Base-by-base conservation (phyloP, 306 rosid species). In the Castanea mollissima region DNA sequence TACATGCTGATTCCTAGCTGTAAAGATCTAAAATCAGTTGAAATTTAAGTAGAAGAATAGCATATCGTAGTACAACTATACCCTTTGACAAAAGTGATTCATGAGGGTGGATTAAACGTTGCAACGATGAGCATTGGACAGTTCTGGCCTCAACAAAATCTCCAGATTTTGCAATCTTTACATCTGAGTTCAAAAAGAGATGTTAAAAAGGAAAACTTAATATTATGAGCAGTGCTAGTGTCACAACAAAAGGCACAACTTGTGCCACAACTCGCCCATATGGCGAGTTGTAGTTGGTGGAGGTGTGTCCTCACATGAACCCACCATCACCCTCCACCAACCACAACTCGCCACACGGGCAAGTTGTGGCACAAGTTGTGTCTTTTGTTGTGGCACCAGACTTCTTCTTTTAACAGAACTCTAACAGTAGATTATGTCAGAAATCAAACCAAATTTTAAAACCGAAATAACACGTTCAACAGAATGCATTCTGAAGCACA, bases 91-190 rank as follows among this genome's bases (percentile, higher is more conserved):
- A 23, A 56, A 91, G 91, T 57, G 85, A 83, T 10, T 91, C 86
- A 34, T 80, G 81, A 65, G 90, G 89, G 76, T 83, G 94, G 78
- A 92, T 82, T 55, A 91, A 83, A 81, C 89, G 70, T 41, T 55
- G 74, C 60, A 94, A 63, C 7, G 97, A 91, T 32, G 98, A 94
- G 78, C 94, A 88, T 68, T 82, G 93, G 55, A 87, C 86, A 15
- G 93, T 87, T 86, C 85, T 92, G 29, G 93, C 97, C 80, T 91
- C 97, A 80, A 91, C 62, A 19, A 82, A 67, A 46, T 74, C 85
- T 34, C 93, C 94, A 78, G 82, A 88, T 76, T 86, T 91, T 15
- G 90, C 85, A 31, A 94, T 74, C 90, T 87, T 92, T 74, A 91
- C 88, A 85, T 94, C 98, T 90, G 81, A 65, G 68, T 74, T 23